These are phyloP conservation scores for Neoscytalidium dimidiatum DNA, from an alignment of 2,329 filamentous ascomycete genomes.

Conservation along the genomic window DNA sequence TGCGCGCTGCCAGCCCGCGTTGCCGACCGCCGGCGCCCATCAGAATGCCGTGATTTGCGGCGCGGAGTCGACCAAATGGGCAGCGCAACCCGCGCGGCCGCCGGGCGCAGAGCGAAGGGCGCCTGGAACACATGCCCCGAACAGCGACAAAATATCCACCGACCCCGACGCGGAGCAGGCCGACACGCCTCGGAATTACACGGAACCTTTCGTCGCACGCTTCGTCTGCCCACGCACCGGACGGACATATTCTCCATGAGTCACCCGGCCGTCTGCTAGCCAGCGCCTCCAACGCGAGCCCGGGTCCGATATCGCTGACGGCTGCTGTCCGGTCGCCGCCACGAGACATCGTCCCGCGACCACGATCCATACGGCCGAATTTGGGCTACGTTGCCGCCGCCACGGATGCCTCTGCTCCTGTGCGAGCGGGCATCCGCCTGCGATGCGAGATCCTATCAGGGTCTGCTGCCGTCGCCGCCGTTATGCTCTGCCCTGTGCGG, in stretches of 20 bases:
- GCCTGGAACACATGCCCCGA: constrained; percentile 5
- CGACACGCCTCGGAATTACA: constrained; percentile 4
- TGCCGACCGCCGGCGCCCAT: neutral
- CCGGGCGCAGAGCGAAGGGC: neutral
- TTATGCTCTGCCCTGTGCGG: neutral
- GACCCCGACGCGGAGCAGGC: constrained; percentile 6
- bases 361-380: neutral
- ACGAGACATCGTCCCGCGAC: neutral
- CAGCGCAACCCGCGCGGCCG: constrained; percentile 6
- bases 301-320: constrained; percentile 36
- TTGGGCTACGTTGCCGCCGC: constrained; percentile 12
- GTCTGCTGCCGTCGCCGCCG: neutral
- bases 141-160: constrained; percentile 16
- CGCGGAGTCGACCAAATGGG: neutral
- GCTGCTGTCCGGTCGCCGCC: constrained; percentile 22
- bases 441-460: neutral
- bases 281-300: constrained; percentile 20
- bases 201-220: neutral
- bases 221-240: neutral
- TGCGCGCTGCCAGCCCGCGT: constrained; percentile 1
- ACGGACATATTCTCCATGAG: constrained; percentile 31
- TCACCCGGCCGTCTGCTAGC: constrained; percentile 36
- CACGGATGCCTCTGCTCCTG: neutral
- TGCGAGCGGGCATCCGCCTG: constrained; percentile 4
- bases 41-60: neutral